A percentile compares a stretch with the other conserved stretches of the same genome.
Conservation (phyloP, 1,284 basidiomycete species). For the Moesziomyces sp. region DNA sequence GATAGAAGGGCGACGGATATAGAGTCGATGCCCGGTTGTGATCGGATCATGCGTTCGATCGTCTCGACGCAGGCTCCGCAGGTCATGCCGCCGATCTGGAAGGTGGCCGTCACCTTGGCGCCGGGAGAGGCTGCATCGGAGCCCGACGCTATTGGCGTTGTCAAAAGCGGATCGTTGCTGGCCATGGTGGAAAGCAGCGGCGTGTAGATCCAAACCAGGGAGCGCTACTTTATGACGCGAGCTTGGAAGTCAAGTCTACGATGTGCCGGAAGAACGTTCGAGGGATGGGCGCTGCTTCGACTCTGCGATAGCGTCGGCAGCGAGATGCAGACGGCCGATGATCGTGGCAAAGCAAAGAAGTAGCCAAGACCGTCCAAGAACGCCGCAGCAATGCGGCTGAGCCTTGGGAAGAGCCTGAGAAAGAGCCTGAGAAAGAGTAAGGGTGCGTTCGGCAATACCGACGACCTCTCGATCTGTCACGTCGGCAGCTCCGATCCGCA, state of each 20-base stretch:
- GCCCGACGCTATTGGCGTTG: slow-evolving; percentile 21
- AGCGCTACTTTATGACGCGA: too few species aligned
- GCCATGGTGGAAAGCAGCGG: slow-evolving; percentile 11
- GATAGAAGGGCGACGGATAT: slow-evolving; percentile 93
- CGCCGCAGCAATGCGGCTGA: neutral
- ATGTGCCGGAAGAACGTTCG: too few species aligned
- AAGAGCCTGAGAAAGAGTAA: neutral
- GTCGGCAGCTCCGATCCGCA: neutral
- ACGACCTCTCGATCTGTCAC: neutral
- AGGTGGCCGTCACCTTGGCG: slow-evolving; percentile 69
- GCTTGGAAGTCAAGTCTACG: too few species aligned
- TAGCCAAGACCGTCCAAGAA: too few species aligned
- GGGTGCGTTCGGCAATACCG: neutral
- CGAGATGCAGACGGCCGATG: too few species aligned
- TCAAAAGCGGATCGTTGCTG: slow-evolving; percentile 17
- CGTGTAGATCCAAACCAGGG: too few species aligned
- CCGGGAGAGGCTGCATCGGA: slow-evolving; percentile 9
- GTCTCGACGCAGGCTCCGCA: slow-evolving; percentile 89
- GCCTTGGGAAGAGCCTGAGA: neutral
- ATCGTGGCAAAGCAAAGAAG: too few species aligned
- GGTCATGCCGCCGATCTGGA: slow-evolving; percentile 89
- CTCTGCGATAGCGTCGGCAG: too few species aligned
- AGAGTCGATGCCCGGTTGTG: slow-evolving; percentile 84
- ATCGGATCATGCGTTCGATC: slow-evolving; percentile 90
- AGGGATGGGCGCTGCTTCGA: too few species aligned